Percentiles rank a stretch among this genome's conserved stretches.
phyloP scores from a whole-genome alignment of 805 yeast genomes.

The Pichia exigua region DNA sequence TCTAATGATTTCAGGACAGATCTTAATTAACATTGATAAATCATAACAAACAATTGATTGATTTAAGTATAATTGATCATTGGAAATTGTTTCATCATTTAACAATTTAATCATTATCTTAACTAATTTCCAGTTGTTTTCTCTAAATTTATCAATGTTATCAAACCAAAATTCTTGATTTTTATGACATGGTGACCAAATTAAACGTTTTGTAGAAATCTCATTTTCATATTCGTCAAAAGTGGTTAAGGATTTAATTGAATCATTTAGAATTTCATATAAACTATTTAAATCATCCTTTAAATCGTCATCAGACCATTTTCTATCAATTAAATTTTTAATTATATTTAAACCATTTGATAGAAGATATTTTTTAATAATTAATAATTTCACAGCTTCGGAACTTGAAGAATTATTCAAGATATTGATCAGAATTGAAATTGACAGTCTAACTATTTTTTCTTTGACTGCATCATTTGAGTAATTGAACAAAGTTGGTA shows the following conservation, averaged over 20 bases:
- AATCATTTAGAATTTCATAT: constrained; percentile 54
- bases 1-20: constrained; percentile 53
- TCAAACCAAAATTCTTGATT: constrained; percentile 87
- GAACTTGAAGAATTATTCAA: constrained; percentile 27
- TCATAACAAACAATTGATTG: constrained; percentile 64
- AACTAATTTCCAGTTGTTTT: constrained; percentile 65
- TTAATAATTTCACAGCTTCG: constrained; percentile 32
- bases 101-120: constrained; percentile 50
- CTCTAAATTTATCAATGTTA: constrained; percentile 68
- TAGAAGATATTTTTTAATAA: constrained; percentile 58
- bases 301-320: constrained; percentile 93
- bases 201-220: constrained; percentile 65
- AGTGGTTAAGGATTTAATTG: constrained; percentile 74
- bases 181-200: constrained; percentile 90
- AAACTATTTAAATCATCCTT: constrained; percentile 59
- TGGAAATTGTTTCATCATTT: constrained; percentile 16
- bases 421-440: constrained; percentile 63
- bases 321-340: constrained; percentile 68
- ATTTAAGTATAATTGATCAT: constrained; percentile 24
- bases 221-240: constrained; percentile 89
- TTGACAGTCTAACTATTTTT: constrained; percentile 79
- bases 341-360: constrained; percentile 68
- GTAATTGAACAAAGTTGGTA: constrained; percentile 44
- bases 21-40: constrained; percentile 50
- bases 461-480: constrained; percentile 84